A percentile compares a stretch with the other conserved stretches of the same genome.
These are phyloP conservation scores for Linnemannia hyalina DNA, from an alignment of 192 early-diverging fungal genomes.

Conservation along the genomic window DNA sequence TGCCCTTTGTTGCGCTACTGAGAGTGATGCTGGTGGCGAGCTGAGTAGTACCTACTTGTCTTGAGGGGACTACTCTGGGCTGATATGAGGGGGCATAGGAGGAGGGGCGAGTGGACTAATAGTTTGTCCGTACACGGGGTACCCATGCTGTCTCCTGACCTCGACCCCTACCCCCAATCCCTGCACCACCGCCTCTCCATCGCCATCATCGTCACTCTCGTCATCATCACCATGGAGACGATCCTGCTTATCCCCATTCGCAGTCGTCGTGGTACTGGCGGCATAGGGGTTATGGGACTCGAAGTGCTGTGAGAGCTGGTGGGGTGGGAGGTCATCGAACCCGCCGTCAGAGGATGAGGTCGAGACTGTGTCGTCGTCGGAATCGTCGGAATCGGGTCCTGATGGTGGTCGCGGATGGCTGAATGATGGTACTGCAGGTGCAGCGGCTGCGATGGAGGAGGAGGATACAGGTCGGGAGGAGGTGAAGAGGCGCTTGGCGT, in stretches of 20 bases:
- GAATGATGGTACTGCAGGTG: not conserved
- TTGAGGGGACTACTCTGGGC: not conserved
- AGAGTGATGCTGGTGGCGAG: too few species aligned
- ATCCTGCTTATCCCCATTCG: constrained; percentile 2
- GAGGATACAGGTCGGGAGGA: not conserved
- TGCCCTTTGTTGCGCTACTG: not conserved
- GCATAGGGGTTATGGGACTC: constrained; percentile 24
- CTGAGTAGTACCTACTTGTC: not conserved
- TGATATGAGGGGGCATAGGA: not conserved
- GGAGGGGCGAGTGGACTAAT: constrained; percentile 1
- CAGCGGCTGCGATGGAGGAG: not conserved
- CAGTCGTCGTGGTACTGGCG: not conserved
- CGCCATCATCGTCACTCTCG: not conserved
- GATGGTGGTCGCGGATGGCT: not conserved
- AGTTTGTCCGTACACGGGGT: constrained; percentile 3
- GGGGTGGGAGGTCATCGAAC: constrained; percentile 25
- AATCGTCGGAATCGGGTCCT: not conserved
- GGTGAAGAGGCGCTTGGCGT: not conserved
- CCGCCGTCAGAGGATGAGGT: constrained; percentile 24
- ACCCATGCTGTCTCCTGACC: not conserved
- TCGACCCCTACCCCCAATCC: not conserved
- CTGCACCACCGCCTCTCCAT: not conserved
- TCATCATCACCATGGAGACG: not conserved
- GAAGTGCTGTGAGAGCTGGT: constrained; percentile 35
- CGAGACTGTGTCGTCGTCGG: constrained; percentile 31